Conservation (phyloP, 2,329 filamentous ascomycete species). For the Aspergillus transmontanensis region DNA sequence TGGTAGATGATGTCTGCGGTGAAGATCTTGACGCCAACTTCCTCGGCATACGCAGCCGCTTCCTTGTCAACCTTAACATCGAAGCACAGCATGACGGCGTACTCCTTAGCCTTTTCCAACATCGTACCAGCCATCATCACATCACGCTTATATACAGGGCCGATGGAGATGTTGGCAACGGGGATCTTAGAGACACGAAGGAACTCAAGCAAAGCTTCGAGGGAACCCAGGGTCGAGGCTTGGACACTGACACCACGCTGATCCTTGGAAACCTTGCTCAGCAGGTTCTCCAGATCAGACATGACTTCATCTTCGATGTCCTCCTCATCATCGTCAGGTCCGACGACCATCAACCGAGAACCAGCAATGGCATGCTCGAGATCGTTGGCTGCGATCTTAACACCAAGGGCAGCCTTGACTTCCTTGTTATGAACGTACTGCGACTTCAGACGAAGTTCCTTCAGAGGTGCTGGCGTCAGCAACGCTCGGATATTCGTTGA, state of each 20-base stretch:
- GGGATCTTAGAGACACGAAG: slow-evolving; percentile 94
- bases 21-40: slow-evolving; percentile 96
- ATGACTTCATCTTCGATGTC: slow-evolving; percentile 97
- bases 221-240: slow-evolving; percentile 92
- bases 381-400: slow-evolving; percentile 96
- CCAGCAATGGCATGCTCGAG: slow-evolving; percentile 96
- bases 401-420: slow-evolving; percentile 95
- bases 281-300: slow-evolving; percentile 86
- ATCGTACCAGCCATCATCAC: slow-evolving; percentile 92
- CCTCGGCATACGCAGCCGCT: slow-evolving; percentile 84
- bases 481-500: slow-evolving; percentile 93
- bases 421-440: slow-evolving; percentile 99
- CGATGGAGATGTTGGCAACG: slow-evolving; percentile 94
- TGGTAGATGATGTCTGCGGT: slow-evolving; percentile 99
- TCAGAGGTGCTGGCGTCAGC: slow-evolving; percentile 87
- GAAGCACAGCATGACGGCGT: slow-evolving; percentile 99
- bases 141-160: slow-evolving; percentile 96
- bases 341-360: slow-evolving; percentile 90
- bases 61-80: slow-evolving; percentile 99
- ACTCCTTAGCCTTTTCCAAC: slow-evolving; percentile 93
- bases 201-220: slow-evolving; percentile 96
- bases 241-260: slow-evolving; percentile 96
- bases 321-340: slow-evolving; percentile 93
- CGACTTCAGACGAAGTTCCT: slow-evolving; percentile 92
- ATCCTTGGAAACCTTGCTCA: slow-evolving; percentile 87